Percentiles rank a stretch among this genome's conserved stretches.
phyloP scores from a whole-genome alignment of 2,329 filamentous ascomycete genomes.

The Plectosphaerella cucumerina region DNA sequence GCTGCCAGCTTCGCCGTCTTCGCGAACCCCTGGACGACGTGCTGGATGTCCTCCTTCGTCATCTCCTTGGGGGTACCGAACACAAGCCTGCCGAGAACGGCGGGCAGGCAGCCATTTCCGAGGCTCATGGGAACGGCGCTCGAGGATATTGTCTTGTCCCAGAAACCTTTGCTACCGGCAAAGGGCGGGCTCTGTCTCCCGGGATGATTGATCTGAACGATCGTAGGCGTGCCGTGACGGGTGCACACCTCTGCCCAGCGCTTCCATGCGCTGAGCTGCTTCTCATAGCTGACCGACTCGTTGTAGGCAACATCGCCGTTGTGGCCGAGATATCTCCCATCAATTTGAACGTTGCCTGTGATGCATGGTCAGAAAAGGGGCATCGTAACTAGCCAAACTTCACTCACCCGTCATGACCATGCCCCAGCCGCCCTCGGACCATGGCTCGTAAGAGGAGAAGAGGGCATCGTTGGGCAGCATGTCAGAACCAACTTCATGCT shows the following conservation, averaged over 20 bases:
- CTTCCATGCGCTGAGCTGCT: constrained; percentile 30
- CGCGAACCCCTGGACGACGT: constrained; percentile 48
- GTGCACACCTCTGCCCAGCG: constrained; percentile 27
- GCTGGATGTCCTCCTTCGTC: constrained; percentile 47
- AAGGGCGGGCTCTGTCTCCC: constrained; percentile 38
- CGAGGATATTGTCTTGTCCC: constrained; percentile 36
- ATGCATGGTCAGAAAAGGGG: background rate
- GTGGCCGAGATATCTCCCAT: constrained; percentile 29
- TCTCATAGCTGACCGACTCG: constrained; percentile 18
- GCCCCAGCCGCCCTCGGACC: constrained; percentile 52
- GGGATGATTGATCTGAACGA: constrained; percentile 44
- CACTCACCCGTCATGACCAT: constrained; percentile 39
- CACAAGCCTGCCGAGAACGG: constrained; percentile 24
- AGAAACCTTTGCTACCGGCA: constrained; percentile 28
- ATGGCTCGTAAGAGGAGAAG: constrained; percentile 42
- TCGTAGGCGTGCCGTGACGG: constrained; percentile 26
- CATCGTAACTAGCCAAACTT: background rate
- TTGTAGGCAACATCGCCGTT: constrained; percentile 29
- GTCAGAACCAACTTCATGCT: constrained; percentile 34
- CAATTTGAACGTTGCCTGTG: constrained; percentile 40
- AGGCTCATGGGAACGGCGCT: constrained; percentile 38
- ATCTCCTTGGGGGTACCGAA: constrained; percentile 56
- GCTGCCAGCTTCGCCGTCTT: constrained; percentile 42
- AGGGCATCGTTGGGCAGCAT: constrained; percentile 39
- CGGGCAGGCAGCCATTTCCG: constrained; percentile 30